Percentiles rank a stretch among this genome's conserved stretches.
Evolutionary conservation across 495 filamentous ascomycete genomes (phyloP).

Genomic region (Pyrenopolyporus hunteri): DNA sequence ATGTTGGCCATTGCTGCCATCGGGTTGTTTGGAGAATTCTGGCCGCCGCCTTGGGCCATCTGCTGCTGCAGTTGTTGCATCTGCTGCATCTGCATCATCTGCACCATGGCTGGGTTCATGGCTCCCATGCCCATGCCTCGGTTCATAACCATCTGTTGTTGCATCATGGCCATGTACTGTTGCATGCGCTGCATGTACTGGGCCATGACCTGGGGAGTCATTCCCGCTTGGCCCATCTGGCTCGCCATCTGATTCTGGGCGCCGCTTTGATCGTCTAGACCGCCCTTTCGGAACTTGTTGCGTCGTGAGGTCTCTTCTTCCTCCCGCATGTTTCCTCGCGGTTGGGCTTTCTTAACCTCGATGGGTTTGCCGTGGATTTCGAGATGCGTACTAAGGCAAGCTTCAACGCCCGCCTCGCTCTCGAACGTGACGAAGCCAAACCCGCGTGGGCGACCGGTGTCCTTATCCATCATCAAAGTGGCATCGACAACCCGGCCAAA

Average conservation of each 20-base stretch:
- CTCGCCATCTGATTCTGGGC: constrained; percentile 50
- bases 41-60: constrained; percentile 56
- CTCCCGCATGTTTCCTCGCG: constrained; percentile 90
- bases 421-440: constrained; percentile 99
- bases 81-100: constrained; percentile 71
- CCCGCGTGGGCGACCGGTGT: constrained; percentile 91
- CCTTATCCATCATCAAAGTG: constrained; percentile 99
- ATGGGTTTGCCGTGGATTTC: constrained; percentile 95
- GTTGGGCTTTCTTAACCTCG: constrained; percentile 97
- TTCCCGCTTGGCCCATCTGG: constrained; percentile 61
- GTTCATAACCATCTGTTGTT: constrained; percentile 76
- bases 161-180: constrained; percentile 93
- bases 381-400: constrained; percentile 76
- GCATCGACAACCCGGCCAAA: constrained; percentile 96
- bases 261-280: constrained; percentile 50
- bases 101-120: constrained; percentile 70
- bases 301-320: constrained; percentile 80
- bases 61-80: constrained; percentile 84
- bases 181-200: constrained; percentile 98
- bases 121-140: constrained; percentile 52
- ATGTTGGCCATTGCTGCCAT: constrained; percentile 63
- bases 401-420: constrained; percentile 92
- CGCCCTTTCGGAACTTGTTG: constrained; percentile 60
- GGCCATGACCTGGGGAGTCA: constrained; percentile 96
- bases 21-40: constrained; percentile 49